Conservation (phyloP, 179 eudicot species). For the Spergularia azorica region DNA sequence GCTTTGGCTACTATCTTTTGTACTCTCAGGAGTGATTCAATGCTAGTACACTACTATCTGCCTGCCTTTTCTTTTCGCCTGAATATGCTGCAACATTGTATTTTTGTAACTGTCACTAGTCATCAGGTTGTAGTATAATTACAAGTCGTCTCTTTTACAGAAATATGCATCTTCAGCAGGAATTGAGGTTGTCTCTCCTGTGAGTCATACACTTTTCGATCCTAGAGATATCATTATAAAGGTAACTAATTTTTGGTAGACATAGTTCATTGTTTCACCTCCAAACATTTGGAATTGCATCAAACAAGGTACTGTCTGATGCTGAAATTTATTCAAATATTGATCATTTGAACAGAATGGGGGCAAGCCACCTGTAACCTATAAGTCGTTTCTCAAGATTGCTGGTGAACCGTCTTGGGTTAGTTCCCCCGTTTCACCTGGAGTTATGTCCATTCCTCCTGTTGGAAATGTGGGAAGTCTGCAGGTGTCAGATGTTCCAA, state of each 20-base stretch:
- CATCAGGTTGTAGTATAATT: neutral
- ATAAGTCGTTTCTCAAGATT: constrained; percentile 75
- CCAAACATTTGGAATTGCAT: neutral
- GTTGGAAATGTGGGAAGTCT: constrained; percentile 48
- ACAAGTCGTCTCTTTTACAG: constrained; percentile 38
- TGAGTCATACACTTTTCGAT: constrained; percentile 86
- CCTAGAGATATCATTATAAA: constrained; percentile 76
- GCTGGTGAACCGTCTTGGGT: constrained; percentile 81
- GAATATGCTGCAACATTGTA: neutral
- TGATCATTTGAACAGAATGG: constrained; percentile 50
- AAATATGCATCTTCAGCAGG: constrained; percentile 55
- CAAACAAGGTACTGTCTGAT: neutral
- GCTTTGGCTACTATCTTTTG: neutral
- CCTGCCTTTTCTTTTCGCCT: neutral
- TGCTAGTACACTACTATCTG: too few relatives aligned
- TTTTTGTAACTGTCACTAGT: neutral
- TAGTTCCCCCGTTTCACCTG: constrained; percentile 52
- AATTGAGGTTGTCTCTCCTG: constrained; percentile 79
- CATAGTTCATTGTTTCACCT: neutral
- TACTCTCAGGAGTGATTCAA: neutral
- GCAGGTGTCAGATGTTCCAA: constrained; percentile 62
- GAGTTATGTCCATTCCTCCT: constrained; percentile 56
- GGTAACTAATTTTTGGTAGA: constrained; percentile 39
- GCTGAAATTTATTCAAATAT: neutral
- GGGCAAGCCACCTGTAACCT: constrained; percentile 78